phyloP scores from a whole-genome alignment of 306 rosid genomes.

The Quercus bicolor region DNA sequence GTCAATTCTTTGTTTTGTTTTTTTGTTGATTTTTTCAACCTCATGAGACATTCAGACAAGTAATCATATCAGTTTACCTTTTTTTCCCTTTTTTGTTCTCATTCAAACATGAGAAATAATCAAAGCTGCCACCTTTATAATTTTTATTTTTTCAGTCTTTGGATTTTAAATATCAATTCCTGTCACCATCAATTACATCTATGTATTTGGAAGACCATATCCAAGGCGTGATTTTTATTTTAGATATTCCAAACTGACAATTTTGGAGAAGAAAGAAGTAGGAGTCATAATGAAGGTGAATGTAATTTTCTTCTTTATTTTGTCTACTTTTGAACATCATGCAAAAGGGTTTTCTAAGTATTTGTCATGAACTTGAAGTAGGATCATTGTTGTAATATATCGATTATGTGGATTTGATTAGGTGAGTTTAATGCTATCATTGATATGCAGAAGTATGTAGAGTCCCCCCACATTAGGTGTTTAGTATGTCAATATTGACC shows the following conservation, averaged over 20 bases:
- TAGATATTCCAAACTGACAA: neutral
- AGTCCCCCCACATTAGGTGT: too few species aligned
- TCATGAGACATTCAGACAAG: neutral
- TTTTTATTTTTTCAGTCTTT: neutral
- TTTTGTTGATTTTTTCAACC: neutral
- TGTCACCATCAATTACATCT: neutral
- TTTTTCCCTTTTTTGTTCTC: neutral
- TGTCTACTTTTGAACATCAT: neutral
- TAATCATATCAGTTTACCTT: neutral
- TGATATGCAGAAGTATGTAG: too few species aligned
- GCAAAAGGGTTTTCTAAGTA: neutral
- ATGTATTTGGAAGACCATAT: neutral
- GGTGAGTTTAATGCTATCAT: too few species aligned
- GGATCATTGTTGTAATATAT: neutral
- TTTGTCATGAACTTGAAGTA: neutral
- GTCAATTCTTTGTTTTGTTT: neutral
- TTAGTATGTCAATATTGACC: too few species aligned
- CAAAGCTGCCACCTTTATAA: slow-evolving; percentile 1
- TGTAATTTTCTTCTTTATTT: neutral
- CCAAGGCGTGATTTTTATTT: neutral
- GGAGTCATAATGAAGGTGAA: neutral
- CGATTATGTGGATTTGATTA: too few species aligned
- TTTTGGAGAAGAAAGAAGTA: neutral
- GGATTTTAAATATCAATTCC: neutral
- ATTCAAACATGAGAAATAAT: slow-evolving; percentile 7